Evolutionary conservation across 2,329 filamentous ascomycete genomes (phyloP).

Genomic region (Chaetomium sp.): DNA sequence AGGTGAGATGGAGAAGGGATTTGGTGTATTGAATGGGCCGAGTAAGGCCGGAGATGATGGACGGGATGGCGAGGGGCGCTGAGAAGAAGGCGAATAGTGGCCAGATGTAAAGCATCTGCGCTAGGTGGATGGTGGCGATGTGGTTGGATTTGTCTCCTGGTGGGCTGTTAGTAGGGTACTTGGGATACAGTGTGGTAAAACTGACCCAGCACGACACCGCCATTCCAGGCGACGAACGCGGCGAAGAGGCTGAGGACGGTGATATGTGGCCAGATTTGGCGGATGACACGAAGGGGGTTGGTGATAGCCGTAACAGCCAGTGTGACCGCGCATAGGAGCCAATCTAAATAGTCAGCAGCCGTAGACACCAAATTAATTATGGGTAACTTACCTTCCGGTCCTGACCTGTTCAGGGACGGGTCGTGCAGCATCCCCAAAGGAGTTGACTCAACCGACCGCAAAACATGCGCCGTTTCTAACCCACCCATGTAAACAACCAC

Average conservation of each 20-base stretch:
- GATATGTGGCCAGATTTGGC: conserved; percentile 53
- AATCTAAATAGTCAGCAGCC: conserved; percentile 36
- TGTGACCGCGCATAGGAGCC: conserved; percentile 54
- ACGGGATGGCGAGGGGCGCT: conserved; percentile 62
- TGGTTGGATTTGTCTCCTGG: conserved; percentile 91
- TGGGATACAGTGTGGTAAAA: background rate
- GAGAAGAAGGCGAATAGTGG: conserved; percentile 88
- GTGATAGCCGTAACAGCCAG: conserved; percentile 51
- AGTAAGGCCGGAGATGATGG: conserved; percentile 33
- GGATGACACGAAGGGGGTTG: conserved; percentile 41
- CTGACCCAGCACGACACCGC: conserved; percentile 80
- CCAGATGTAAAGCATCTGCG: conserved; percentile 95
- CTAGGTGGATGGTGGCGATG: conserved; percentile 76
- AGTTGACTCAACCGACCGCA: conserved; percentile 38
- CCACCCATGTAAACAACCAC: conserved; percentile 70
- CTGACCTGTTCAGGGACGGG: conserved; percentile 39
- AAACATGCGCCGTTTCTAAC: conserved; percentile 46
- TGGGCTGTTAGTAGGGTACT: conserved; percentile 22
- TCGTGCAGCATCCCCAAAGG: conserved; percentile 45
- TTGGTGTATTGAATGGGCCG: background rate
- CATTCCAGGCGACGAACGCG: conserved; percentile 77
- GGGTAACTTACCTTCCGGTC: conserved; percentile 42
- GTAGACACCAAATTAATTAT: accelerated
- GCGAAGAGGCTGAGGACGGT: conserved; percentile 61
- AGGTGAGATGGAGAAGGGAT: background rate